Percentiles rank a stretch among this genome's conserved stretches.
Conservation (phyloP, 2,329 filamentous ascomycete genomes). For the Pseudocercospora fuligena region DNA sequence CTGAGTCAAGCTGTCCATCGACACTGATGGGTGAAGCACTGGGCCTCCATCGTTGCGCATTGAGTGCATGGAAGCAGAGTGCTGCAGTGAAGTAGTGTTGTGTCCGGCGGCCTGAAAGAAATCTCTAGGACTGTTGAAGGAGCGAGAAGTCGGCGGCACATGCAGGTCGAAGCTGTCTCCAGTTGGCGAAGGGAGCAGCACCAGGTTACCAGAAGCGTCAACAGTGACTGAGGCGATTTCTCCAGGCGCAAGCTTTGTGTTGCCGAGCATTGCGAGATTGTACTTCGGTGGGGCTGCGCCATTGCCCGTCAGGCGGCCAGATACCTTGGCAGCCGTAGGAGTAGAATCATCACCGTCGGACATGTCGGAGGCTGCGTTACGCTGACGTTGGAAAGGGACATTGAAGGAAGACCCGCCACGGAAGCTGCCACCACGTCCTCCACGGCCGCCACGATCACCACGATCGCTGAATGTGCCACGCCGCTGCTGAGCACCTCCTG, state of each 20-base stretch:
- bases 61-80: conserved; percentile 19
- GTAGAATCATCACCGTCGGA: conserved; percentile 15
- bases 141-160: neutral
- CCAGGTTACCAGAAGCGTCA: conserved; percentile 9
- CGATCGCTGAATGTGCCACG: conserved; percentile 18
- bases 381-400: conserved; percentile 11
- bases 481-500: neutral
- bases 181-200: conserved; percentile 7
- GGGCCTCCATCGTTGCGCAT: conserved; percentile 9
- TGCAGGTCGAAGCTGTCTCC: neutral
- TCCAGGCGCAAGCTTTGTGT: conserved; percentile 4
- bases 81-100: conserved; percentile 11
- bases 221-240: conserved; percentile 8
- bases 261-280: neutral
- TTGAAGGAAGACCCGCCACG: conserved; percentile 15
- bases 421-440: conserved; percentile 16
- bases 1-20: conserved; percentile 18
- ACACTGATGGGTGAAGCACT: conserved; percentile 13
- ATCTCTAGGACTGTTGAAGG: conserved; percentile 1
- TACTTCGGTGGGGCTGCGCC: conserved; percentile 10
- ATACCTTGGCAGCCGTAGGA: conserved; percentile 14
- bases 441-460: conserved; percentile 21
- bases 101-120: neutral
- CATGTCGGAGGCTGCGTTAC: neutral
- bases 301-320: conserved; percentile 9